phyloP scores from a whole-genome alignment of 352 stramenopile species.

The Pythium rhizo-oryzae region DNA sequence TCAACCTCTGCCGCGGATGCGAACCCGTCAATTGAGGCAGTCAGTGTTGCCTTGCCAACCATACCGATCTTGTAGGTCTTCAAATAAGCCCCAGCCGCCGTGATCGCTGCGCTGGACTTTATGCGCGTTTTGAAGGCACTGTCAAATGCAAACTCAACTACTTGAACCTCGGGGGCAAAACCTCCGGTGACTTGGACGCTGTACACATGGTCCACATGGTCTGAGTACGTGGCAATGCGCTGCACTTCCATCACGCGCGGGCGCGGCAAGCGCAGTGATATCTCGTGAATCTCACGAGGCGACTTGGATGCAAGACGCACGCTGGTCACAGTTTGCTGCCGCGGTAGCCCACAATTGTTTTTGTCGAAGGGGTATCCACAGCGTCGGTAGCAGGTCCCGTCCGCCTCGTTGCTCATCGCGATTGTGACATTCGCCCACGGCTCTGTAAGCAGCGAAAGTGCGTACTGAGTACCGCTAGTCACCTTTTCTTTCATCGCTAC shows the following conservation, averaged over 20 bases:
- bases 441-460: slow-evolving; percentile 53
- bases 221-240: slow-evolving; percentile 53
- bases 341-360: slow-evolving; percentile 52
- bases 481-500: slow-evolving; percentile 46
- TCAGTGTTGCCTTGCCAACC: slow-evolving; percentile 12
- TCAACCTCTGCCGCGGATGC: slow-evolving; percentile 41
- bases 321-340: slow-evolving; percentile 66
- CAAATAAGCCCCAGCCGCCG: slow-evolving; percentile 39
- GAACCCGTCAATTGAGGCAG: slow-evolving; percentile 52
- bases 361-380: slow-evolving; percentile 70
- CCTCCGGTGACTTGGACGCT: slow-evolving; percentile 46
- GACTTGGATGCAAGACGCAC: slow-evolving; percentile 62
- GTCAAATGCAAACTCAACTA: slow-evolving; percentile 53
- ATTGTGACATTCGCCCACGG: slow-evolving; percentile 76
- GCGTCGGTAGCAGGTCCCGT: slow-evolving; percentile 59
- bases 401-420: slow-evolving; percentile 75
- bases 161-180: slow-evolving; percentile 47
- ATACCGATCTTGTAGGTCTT: slow-evolving; percentile 45
- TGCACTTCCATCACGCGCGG: slow-evolving; percentile 66
- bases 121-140: slow-evolving; percentile 56
- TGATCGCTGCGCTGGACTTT: slow-evolving; percentile 35
- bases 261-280: slow-evolving; percentile 40
- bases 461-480: slow-evolving; percentile 35
- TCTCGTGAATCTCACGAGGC: slow-evolving; percentile 63
- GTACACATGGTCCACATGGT: slow-evolving; percentile 63